These are phyloP conservation scores for Aspergillus novofumigatus DNA, from an alignment of 2,329 filamentous ascomycete species.

Conservation along the genomic window DNA sequence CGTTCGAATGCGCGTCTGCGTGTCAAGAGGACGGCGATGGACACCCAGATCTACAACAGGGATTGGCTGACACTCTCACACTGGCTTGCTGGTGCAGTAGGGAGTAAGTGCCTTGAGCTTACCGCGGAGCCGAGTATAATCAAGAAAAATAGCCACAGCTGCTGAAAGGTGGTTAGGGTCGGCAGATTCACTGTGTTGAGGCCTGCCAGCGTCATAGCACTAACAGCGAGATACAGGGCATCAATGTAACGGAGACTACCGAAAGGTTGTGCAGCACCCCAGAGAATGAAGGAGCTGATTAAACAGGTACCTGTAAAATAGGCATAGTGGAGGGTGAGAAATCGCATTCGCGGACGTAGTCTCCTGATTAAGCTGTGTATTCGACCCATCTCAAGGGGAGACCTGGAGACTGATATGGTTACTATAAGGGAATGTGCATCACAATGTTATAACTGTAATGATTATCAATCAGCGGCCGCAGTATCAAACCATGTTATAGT, in stretches of 20 bases:
- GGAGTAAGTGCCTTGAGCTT: neutral
- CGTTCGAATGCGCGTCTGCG: neutral
- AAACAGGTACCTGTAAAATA: constrained; percentile 45
- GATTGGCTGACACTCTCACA: neutral
- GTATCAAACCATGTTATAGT: no score
- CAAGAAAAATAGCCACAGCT: constrained; percentile 44
- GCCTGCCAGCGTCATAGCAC: constrained; percentile 48
- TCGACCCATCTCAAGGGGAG: neutral
- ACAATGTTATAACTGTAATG: no score
- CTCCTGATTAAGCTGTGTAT: neutral
- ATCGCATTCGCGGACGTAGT: constrained; percentile 14
- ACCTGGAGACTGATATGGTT: no score
- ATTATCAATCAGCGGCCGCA: no score
- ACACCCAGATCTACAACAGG: neutral
- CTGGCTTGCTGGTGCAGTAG: neutral
- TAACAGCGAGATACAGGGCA: constrained; percentile 43
- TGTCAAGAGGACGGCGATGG: neutral
- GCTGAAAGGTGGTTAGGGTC: constrained; percentile 46
- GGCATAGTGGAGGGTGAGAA: constrained; percentile 46
- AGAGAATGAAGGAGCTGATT: constrained; percentile 45
- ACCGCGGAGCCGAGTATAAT: constrained; percentile 44
- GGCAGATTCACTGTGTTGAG: constrained; percentile 48
- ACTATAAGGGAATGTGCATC: no score
- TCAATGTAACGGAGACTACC: constrained; percentile 43
- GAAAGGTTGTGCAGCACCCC: constrained; percentile 43